Conservation (phyloP, 768 basidiomycete genomes). For the Gymnopilus junonius region DNA sequence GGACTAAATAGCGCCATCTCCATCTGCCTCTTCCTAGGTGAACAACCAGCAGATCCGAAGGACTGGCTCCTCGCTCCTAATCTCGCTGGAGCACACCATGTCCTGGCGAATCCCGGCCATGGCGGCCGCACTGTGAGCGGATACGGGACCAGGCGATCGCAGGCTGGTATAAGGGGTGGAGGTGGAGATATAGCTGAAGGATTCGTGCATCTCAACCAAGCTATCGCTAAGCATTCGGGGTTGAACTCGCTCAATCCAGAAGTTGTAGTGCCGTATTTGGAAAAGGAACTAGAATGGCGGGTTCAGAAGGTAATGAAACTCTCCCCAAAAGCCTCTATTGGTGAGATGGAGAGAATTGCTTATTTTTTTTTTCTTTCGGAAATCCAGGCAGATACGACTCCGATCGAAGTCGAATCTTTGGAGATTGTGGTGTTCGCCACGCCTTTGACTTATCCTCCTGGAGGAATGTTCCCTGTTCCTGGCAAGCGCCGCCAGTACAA, state of each 20-base stretch:
- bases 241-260: conserved; percentile 39
- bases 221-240: conserved; percentile 31
- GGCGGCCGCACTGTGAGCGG: too few species aligned
- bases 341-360: neutral
- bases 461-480: conserved; percentile 30
- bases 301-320: conserved; percentile 38
- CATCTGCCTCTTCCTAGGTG: conserved; percentile 51
- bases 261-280: conserved; percentile 44
- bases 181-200: conserved; percentile 36
- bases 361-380: neutral
- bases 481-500: conserved; percentile 23
- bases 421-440: conserved; percentile 31
- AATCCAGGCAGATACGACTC: conserved; percentile 21
- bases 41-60: conserved; percentile 38
- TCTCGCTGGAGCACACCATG: conserved; percentile 48
- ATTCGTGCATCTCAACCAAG: conserved; percentile 46
- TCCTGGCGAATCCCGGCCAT: conserved; percentile 38
- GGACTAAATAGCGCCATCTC: conserved; percentile 45
- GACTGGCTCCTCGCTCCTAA: conserved; percentile 39
- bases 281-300: conserved; percentile 43
- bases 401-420: conserved; percentile 28
- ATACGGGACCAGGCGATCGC: neutral
- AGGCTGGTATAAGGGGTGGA: conserved; percentile 38
- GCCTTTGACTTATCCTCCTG: conserved; percentile 29
- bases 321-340: neutral